Conservation (phyloP, 2,329 filamentous ascomycete genomes). For the Verticillium albo-atrum region DNA sequence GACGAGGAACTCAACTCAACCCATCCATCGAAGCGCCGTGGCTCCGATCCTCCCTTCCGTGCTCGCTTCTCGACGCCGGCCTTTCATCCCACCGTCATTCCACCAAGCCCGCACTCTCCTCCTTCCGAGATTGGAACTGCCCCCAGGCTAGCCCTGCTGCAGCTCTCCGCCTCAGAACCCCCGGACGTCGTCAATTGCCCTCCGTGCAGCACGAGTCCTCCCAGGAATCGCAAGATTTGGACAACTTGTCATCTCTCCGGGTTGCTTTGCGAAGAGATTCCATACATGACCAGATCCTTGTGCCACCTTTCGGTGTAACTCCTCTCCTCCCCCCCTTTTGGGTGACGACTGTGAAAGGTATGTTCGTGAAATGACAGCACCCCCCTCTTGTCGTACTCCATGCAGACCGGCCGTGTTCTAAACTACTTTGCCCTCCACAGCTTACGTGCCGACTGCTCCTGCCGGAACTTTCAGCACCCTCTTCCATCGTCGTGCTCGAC, state of each 20-base stretch:
- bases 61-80: constrained; percentile 10
- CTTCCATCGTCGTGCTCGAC: constrained; percentile 39
- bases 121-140: constrained; percentile 16
- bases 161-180: not conserved
- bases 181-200: constrained; percentile 3
- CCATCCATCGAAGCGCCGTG: constrained; percentile 17
- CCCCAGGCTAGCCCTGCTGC: not conserved
- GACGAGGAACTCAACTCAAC: constrained; percentile 34
- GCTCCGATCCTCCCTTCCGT: constrained; percentile 31
- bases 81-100: constrained; percentile 9
- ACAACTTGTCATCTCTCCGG: not conserved
- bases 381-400: constrained; percentile 1
- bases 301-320: constrained; percentile 8
- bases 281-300: constrained; percentile 11
- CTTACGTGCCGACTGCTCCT: constrained; percentile 36
- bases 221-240: not conserved
- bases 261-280: not conserved
- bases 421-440: constrained; percentile 25
- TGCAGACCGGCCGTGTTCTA: constrained; percentile 17
- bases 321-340: not conserved
- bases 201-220: constrained; percentile 5
- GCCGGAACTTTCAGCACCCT: constrained; percentile 21
- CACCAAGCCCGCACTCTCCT: constrained; percentile 3
- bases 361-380: constrained; percentile 4
- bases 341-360: constrained; percentile 11